These are phyloP conservation scores for Sclerotiophoma versabilis DNA, from an alignment of 2,329 filamentous ascomycete genomes.

Conservation along the genomic window DNA sequence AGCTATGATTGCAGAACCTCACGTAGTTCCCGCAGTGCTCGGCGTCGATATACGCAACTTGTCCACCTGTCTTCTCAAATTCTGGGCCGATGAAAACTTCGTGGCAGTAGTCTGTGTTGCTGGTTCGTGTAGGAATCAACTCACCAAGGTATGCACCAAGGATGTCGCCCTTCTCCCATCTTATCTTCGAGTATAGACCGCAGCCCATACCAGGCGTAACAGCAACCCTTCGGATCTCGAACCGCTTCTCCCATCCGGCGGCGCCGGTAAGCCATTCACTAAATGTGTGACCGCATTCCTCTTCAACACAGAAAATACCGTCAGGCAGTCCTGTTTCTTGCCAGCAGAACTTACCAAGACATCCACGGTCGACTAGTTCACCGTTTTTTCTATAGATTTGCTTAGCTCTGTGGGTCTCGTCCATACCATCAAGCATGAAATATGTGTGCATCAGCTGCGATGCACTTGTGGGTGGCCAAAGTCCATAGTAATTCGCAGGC, in stretches of 20 bases:
- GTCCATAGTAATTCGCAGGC: neutral
- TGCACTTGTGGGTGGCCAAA: constrained; percentile 5
- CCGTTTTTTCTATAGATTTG: neutral
- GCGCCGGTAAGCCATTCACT: constrained; percentile 12
- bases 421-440: neutral
- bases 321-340: neutral
- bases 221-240: neutral
- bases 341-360: constrained; percentile 16
- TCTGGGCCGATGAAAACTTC: constrained; percentile 10
- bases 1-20: constrained; percentile 21
- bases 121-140: constrained; percentile 2
- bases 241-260: neutral
- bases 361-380: neutral
- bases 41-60: constrained; percentile 12
- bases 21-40: constrained; percentile 7
- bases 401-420: neutral
- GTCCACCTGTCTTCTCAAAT: neutral
- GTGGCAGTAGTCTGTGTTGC: constrained; percentile 15
- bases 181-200: neutral
- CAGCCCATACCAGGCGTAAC: neutral
- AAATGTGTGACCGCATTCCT: constrained; percentile 14
- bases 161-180: neutral
- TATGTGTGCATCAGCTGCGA: constrained; percentile 3
- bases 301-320: neutral
- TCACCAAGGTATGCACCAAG: constrained; percentile 16